Evolutionary conservation across 2,329 filamentous ascomycete species (phyloP).

Genomic region (Trichophyton verrucosum): DNA sequence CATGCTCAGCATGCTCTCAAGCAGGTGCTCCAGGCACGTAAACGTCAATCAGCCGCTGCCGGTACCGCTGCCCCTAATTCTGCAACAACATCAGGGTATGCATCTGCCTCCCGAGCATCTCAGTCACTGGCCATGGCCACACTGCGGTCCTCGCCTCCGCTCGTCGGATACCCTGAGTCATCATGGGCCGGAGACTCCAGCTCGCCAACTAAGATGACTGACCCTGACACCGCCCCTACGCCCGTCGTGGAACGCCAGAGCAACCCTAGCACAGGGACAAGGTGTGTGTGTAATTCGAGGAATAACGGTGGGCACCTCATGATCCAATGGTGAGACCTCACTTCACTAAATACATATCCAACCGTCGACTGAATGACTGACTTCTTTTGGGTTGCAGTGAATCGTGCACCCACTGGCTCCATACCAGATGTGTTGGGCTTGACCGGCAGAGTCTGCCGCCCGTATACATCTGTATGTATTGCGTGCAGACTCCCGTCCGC

Average conservation of each 20-base stretch:
- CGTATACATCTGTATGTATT: constrained; percentile 42
- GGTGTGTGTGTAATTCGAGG: constrained; percentile 46
- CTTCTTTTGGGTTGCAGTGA: constrained; percentile 30
- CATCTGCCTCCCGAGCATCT: constrained; percentile 19
- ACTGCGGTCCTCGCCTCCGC: constrained; percentile 35
- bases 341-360: neutral
- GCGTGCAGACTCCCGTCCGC: constrained; percentile 28
- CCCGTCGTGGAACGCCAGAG: constrained; percentile 43
- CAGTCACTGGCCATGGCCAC: constrained; percentile 20
- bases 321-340: constrained; percentile 42
- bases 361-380: neutral
- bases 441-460: constrained; percentile 36
- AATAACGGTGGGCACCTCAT: constrained; percentile 44
- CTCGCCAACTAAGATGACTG: constrained; percentile 41
- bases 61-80: too few relatives aligned
- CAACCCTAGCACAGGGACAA: constrained; percentile 40
- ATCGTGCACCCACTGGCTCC: constrained; percentile 51
- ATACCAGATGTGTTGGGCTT: constrained; percentile 46
- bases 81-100: constrained; percentile 17
- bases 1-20: constrained; percentile 38
- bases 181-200: constrained; percentile 29
- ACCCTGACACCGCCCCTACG: constrained; percentile 37
- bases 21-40: constrained; percentile 28
- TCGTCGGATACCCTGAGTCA: constrained; percentile 25
- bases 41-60: constrained; percentile 2